These are phyloP conservation scores for Ceratobasidium sp. DNA, from an alignment of 1,284 basidiomycete genomes.

Conservation along the genomic window DNA sequence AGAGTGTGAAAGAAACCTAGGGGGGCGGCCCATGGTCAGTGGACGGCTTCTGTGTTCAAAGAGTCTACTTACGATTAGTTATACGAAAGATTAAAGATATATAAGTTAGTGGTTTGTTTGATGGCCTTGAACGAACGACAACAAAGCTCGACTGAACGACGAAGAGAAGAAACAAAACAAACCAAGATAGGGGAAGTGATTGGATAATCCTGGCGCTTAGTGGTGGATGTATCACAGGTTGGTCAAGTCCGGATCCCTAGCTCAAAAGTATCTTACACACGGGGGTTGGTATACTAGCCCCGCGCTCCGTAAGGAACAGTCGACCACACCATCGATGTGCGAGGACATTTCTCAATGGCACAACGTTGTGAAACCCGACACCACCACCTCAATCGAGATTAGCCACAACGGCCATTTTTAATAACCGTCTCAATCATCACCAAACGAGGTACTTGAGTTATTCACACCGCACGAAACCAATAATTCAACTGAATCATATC, in stretches of 20 bases:
- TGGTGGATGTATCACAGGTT: too few relatives aligned
- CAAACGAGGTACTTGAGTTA: background rate
- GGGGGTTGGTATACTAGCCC: too few relatives aligned
- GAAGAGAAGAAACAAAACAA: background rate
- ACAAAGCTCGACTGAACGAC: background rate
- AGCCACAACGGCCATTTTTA: background rate
- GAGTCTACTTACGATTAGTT: conserved; percentile 5
- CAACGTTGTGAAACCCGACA: background rate
- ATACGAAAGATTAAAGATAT: background rate
- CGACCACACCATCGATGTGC: too few relatives aligned
- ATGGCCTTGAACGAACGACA: background rate
- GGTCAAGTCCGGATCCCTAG: too few relatives aligned
- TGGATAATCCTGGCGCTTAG: conserved; percentile 9
- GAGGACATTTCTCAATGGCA: too few relatives aligned
- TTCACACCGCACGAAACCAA: background rate
- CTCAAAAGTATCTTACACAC: too few relatives aligned
- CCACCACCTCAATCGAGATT: background rate
- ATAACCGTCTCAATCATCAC: background rate
- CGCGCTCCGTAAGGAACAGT: too few relatives aligned
- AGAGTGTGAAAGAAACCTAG: conserved; percentile 27
- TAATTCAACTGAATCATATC: background rate
- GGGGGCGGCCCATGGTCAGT: background rate
- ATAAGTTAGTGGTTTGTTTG: background rate
- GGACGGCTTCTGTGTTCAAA: background rate
- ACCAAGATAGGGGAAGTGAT: background rate